Base-by-base conservation (phyloP, 2,329 filamentous ascomycete species). In the Xylaria sp. region DNA sequence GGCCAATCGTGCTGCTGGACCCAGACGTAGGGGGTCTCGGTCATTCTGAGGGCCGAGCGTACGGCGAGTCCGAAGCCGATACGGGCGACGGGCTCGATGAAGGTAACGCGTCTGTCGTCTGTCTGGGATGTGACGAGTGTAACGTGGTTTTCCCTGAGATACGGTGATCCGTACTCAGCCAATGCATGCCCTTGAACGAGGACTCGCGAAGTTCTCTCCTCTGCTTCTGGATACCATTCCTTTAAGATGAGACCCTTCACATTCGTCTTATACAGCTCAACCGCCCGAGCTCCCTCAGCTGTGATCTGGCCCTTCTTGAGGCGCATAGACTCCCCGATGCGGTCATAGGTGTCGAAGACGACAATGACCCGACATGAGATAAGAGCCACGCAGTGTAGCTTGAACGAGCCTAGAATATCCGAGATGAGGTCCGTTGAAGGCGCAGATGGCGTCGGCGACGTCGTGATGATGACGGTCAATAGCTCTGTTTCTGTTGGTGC, bases 1-100 rank as follows among this genome's bases (percentile, higher is more conserved):
- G 81, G 78, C 86, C 86, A 88, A 75, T 88, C 86, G 72, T 88
- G 86, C 76, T 88, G 86, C 69, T 88, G 86, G 0, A 88, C 77
- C 86, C 86, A 88, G 18, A 87, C 85, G 54, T 86, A 86, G 0
- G 84, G 83, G 1, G 86, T 88, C 13, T 76, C 69, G 0, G 82
- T 79, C 5, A 81, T 62, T 2, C 85, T 79, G 54, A 88, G 74
- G 0, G 85, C 86, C 0, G 84, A 84, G 13, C 86, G 84, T 23
- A 88, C 85, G 0, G 83, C 85, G 0, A 88, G 78, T 0, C 85
- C 86, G 57, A 88, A 88, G 0, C 86, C 86, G 1, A 88, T 73
- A 0, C 84, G 81, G 40, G 79, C 78, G 0, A 72, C 59, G 3
- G 84, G 80, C 72, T 87, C 85, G 62, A 88, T 79, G 66, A 88